These are phyloP conservation scores for Penicillium sp. DNA, from an alignment of 2,329 filamentous ascomycete genomes.

Conservation along the genomic window DNA sequence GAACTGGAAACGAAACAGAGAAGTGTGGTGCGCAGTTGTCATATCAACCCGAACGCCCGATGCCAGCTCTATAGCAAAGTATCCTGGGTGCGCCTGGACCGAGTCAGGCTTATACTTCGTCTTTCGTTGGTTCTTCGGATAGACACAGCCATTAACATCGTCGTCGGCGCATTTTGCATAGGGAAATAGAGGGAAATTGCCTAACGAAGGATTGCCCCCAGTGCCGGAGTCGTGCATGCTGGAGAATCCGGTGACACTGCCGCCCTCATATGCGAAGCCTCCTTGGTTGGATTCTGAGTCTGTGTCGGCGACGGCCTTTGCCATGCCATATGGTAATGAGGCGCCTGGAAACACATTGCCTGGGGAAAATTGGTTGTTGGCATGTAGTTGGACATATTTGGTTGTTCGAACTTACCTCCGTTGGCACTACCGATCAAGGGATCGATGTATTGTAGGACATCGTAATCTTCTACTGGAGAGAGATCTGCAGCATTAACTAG, in stretches of 20 bases:
- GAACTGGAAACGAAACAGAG: constrained; percentile 65
- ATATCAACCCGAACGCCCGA: constrained; percentile 62
- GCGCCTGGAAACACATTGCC: constrained; percentile 60
- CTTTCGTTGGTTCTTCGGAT: constrained; percentile 54
- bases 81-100: constrained; percentile 62
- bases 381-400: neutral
- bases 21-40: constrained; percentile 62
- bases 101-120: constrained; percentile 49
- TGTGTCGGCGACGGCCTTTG: constrained; percentile 57
- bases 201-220: constrained; percentile 59
- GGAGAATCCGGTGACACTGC: constrained; percentile 52
- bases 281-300: constrained; percentile 53
- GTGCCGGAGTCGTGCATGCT: constrained; percentile 53
- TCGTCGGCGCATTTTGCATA: constrained; percentile 60
- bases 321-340: constrained; percentile 54
- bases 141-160: constrained; percentile 61
- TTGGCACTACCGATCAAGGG: constrained; percentile 55
- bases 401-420: constrained; percentile 37
- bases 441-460: constrained; percentile 48
- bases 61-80: constrained; percentile 61
- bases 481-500: constrained; percentile 13
- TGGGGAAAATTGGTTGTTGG: constrained; percentile 1
- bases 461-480: constrained; percentile 29
- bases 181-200: constrained; percentile 71
- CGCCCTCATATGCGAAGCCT: constrained; percentile 54